These are phyloP conservation scores for Pseudozyma hubeiensis DNA, from an alignment of 1,284 basidiomycete species.

Conservation along the genomic window DNA sequence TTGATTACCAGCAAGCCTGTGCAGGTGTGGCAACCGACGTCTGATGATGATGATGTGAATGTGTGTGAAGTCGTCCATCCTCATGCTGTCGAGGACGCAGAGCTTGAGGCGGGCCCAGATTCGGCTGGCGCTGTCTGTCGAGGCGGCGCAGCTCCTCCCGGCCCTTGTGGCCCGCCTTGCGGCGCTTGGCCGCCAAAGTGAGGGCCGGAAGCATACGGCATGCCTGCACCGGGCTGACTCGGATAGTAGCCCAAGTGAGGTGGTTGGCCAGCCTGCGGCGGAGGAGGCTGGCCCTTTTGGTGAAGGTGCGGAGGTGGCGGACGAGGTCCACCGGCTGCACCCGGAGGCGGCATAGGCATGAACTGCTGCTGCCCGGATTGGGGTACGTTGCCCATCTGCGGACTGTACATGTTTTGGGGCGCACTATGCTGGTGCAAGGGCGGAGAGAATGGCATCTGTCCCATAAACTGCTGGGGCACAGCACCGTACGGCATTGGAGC, in stretches of 20 bases:
- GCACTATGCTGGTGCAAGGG: slow-evolving; percentile 56
- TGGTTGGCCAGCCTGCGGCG: slow-evolving; percentile 24
- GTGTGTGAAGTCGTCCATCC: background rate
- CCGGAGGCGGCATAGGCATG: slow-evolving; percentile 49
- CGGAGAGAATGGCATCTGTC: slow-evolving; percentile 57
- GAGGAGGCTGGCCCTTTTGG: slow-evolving; percentile 28
- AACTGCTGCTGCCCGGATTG: slow-evolving; percentile 38
- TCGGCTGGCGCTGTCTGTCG: slow-evolving; percentile 13
- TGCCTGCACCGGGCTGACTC: slow-evolving; percentile 17
- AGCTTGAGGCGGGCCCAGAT: slow-evolving; percentile 31
- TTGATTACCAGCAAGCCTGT: background rate
- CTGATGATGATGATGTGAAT: background rate
- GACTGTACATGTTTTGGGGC: slow-evolving; percentile 57
- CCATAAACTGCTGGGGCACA: slow-evolving; percentile 54
- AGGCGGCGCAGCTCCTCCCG: slow-evolving; percentile 12
- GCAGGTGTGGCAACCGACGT: slow-evolving; percentile 2
- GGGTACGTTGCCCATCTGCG: slow-evolving; percentile 56
- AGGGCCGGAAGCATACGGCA: slow-evolving; percentile 25
- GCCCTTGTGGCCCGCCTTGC: slow-evolving; percentile 18
- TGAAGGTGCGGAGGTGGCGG: slow-evolving; percentile 47
- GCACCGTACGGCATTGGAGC: slow-evolving; percentile 48
- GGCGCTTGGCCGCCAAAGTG: slow-evolving; percentile 26
- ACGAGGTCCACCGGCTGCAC: slow-evolving; percentile 35
- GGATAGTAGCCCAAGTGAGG: slow-evolving; percentile 40
- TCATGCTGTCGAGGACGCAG: slow-evolving; percentile 39